phyloP scores from a whole-genome alignment of 768 basidiomycete genomes.

The Coprinopsis sp. region DNA sequence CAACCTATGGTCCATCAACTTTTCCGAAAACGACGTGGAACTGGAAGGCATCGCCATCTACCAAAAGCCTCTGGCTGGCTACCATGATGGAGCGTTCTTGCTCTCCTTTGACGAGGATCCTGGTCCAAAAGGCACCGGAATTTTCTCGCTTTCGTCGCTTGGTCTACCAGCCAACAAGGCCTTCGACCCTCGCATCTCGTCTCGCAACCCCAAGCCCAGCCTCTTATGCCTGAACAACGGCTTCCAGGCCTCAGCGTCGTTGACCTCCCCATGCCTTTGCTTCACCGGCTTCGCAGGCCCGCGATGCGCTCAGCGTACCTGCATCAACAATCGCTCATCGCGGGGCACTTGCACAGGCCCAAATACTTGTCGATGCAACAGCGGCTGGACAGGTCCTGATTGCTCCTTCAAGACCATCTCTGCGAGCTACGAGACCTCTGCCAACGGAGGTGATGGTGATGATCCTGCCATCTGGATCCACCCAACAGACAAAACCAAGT shows the following conservation, averaged over 20 bases:
- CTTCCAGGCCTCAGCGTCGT: background rate
- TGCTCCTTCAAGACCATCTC: constrained; percentile 1
- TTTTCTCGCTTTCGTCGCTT: background rate
- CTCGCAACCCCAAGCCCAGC: background rate
- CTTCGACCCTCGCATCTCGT: background rate
- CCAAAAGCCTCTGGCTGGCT: background rate
- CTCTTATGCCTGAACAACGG: background rate
- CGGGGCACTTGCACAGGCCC: background rate
- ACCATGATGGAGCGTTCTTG: background rate
- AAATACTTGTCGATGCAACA: background rate
- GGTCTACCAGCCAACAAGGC: background rate
- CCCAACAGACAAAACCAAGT: constrained; percentile 1
- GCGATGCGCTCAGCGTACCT: background rate
- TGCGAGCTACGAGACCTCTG: background rate
- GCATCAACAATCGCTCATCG: constrained; percentile 2
- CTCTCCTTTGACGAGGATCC: background rate
- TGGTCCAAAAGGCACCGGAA: background rate
- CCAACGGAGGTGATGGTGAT: constrained; percentile 3
- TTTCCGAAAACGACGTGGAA: background rate
- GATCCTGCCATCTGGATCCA: constrained; percentile 6
- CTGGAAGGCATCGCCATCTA: constrained; percentile 3
- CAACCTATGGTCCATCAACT: background rate
- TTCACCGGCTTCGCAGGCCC: background rate
- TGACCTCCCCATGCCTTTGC: background rate
- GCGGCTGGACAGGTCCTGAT: background rate